Evolutionary conservation across 2,329 filamentous ascomycete species (phyloP).

Genomic region (Graphiopsis chlorocephala): DNA sequence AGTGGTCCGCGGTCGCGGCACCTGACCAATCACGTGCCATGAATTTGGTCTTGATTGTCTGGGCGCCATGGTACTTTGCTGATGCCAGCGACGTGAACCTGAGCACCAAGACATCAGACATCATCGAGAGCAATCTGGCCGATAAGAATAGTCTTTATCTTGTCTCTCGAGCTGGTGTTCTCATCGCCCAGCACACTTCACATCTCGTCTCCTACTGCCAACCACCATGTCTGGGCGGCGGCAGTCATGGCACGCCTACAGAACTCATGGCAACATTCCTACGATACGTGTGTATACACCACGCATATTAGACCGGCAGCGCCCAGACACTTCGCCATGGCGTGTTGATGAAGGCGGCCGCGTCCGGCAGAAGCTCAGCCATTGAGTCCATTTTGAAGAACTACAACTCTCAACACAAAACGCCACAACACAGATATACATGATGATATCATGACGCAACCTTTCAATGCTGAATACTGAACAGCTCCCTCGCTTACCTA

Average conservation of each 20-base stretch:
- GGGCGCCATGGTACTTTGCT: constrained; percentile 1
- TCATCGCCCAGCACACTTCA: not conserved
- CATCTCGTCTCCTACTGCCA: not conserved
- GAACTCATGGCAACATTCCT: no score
- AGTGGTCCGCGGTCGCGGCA: not conserved
- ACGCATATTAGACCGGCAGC: not conserved
- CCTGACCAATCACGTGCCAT: not conserved
- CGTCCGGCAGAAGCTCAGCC: not conserved
- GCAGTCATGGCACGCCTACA: not conserved
- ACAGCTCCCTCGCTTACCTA: no score
- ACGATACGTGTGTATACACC: not conserved
- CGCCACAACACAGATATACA: not conserved
- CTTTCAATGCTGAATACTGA: no score
- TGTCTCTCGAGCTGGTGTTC: not conserved
- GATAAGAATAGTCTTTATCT: not conserved
- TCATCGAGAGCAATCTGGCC: not conserved
- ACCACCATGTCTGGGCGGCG: not conserved
- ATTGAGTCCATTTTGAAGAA: not conserved
- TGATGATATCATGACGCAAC: not conserved
- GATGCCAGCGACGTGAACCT: not conserved
- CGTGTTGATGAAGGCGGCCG: not conserved
- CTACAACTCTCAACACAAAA: not conserved
- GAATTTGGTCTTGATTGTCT: not conserved
- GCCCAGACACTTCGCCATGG: not conserved
- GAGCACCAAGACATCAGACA: not conserved